Conservation (phyloP, 108 stramenopile genomes). For the Parietichytrium sp. region DNA sequence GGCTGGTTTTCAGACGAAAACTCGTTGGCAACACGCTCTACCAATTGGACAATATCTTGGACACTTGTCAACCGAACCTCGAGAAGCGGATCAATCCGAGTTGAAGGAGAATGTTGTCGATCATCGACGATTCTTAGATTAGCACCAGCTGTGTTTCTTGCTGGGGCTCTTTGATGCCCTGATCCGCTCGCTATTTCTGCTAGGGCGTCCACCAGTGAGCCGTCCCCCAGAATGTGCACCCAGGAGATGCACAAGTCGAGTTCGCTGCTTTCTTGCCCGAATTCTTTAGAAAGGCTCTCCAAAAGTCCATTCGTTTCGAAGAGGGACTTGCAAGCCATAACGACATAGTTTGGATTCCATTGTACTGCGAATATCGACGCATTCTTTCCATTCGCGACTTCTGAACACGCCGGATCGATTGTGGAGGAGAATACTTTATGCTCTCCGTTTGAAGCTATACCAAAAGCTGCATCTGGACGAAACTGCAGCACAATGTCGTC, state of each 20-base stretch:
- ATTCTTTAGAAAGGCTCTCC: not conserved
- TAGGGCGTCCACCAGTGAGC: not conserved
- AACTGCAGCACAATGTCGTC: too few species aligned
- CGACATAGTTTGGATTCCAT: not conserved
- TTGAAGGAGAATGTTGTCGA: too few species aligned
- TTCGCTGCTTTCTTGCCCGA: not conserved
- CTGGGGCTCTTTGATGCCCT: not conserved
- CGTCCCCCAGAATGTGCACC: not conserved
- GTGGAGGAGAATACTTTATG: too few species aligned
- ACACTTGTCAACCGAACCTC: not conserved
- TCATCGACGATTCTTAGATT: too few species aligned
- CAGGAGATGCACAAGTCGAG: not conserved
- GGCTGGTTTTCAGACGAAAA: not conserved
- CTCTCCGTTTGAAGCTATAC: too few species aligned
- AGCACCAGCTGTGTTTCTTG: too few species aligned
- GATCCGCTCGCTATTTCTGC: not conserved
- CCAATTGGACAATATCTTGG: not conserved
- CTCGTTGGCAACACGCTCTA: not conserved
- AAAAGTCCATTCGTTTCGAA: not conserved
- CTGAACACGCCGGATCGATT: too few species aligned
- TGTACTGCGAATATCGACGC: not conserved
- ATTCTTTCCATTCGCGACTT: not conserved
- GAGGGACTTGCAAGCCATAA: not conserved
- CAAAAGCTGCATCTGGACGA: too few species aligned
- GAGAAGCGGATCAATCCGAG: not conserved